These are phyloP conservation scores for Alternaria sp. DNA, from an alignment of 2,329 filamentous ascomycete genomes.

Conservation along the genomic window DNA sequence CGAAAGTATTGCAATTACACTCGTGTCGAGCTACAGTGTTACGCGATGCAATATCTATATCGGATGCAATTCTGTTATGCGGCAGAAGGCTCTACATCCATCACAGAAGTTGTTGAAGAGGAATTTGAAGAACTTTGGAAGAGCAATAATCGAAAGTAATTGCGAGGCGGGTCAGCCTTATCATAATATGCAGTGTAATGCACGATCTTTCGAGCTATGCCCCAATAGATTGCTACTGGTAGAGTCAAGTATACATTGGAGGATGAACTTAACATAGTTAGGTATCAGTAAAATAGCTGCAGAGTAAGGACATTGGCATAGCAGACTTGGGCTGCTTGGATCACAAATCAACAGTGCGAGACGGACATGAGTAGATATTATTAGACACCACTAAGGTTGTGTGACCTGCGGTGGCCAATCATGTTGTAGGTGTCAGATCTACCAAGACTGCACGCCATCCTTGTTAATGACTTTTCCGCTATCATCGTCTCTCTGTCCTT, in stretches of 20 bases:
- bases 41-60: not conserved
- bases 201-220: not conserved
- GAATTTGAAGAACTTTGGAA: not conserved
- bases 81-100: not conserved
- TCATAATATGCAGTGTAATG: not conserved
- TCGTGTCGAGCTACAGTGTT: not conserved
- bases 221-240: not conserved
- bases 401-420: too few species aligned
- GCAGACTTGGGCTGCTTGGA: not conserved
- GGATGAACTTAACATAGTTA: not conserved
- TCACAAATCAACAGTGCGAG: not conserved
- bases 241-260: not conserved
- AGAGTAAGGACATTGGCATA: not conserved
- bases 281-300: too few species aligned
- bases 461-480: constrained; percentile 49
- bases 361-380: not conserved
- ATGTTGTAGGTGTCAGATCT: constrained; percentile 4
- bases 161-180: not conserved
- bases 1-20: not conserved
- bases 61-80: not conserved
- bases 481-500: constrained; percentile 52
- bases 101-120: not conserved
- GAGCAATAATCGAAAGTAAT: not conserved
- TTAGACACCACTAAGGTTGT: not conserved
- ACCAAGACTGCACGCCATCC: constrained; percentile 52